Conservation (phyloP, 805 yeast genomes). For the Pichia cephalocereana region DNA sequence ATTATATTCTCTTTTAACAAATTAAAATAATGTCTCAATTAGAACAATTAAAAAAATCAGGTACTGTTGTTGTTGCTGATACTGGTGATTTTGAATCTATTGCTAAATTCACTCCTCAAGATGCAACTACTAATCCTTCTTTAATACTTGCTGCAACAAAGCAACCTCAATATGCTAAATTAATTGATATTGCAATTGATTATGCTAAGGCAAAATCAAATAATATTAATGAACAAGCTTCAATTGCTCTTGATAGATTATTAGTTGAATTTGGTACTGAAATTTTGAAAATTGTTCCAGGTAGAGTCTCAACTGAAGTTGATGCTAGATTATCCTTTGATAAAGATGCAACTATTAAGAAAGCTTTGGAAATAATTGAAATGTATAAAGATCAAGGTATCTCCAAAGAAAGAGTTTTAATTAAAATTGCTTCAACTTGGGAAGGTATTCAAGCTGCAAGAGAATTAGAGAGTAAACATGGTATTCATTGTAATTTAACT, state of each 20-base stretch:
- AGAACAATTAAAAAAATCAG: constrained; percentile 89
- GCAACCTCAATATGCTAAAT: constrained; percentile 78
- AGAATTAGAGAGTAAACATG: constrained; percentile 85
- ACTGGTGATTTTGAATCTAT: constrained; percentile 98
- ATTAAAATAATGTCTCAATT: constrained; percentile 52
- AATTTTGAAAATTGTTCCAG: constrained; percentile 92
- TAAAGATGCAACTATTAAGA: constrained; percentile 86
- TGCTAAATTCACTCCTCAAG: constrained; percentile 97
- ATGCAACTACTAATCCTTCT: constrained; percentile 98
- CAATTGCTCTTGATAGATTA: constrained; percentile 79
- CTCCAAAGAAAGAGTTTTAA: constrained; percentile 79
- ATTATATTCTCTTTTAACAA: not conserved
- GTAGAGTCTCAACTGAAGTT: constrained; percentile 98
- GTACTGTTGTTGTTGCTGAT: constrained; percentile 96
- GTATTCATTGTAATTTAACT: constrained; percentile 91
- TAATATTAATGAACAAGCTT: constrained; percentile 58
- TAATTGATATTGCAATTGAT: constrained; percentile 85
- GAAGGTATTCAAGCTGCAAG: constrained; percentile 99
- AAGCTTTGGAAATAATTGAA: constrained; percentile 85
- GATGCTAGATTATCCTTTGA: constrained; percentile 97
- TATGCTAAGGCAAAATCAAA: constrained; percentile 64
- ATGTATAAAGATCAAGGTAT: constrained; percentile 83
- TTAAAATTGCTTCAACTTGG: constrained; percentile 97
- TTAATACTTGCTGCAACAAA: constrained; percentile 92
- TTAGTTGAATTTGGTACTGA: constrained; percentile 94